Percentiles rank a stretch among this genome's conserved stretches.
phyloP scores from a whole-genome alignment of 2,329 filamentous ascomycete genomes.

The Pezicula neosporulosa region DNA sequence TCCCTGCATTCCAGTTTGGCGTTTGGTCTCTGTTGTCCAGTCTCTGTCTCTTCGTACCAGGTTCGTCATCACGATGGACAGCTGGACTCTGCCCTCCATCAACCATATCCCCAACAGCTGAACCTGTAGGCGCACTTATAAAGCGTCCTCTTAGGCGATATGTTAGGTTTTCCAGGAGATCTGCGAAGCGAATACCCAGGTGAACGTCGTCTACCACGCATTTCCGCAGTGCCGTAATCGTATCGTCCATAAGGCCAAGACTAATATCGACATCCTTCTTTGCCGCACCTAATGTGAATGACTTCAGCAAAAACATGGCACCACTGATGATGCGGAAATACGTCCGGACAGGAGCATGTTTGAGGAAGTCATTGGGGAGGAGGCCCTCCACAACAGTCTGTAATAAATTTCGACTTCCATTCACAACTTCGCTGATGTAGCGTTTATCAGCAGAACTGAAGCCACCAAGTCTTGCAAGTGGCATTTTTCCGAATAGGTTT shows the following conservation, averaged over 20 bases:
- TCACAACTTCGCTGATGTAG: slow-evolving; percentile 73
- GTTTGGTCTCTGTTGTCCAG: slow-evolving; percentile 17
- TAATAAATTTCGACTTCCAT: slow-evolving; percentile 73
- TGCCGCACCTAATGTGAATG: slow-evolving; percentile 76
- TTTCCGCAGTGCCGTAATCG: slow-evolving; percentile 69
- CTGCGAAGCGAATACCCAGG: slow-evolving; percentile 78
- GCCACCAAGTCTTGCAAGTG: slow-evolving; percentile 60
- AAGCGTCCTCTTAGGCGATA: slow-evolving; percentile 72
- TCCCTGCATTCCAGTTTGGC: slow-evolving; percentile 25
- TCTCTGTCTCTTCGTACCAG: slow-evolving; percentile 28
- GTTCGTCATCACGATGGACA: slow-evolving; percentile 21
- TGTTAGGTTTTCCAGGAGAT: slow-evolving; percentile 76
- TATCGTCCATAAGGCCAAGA: slow-evolving; percentile 71
- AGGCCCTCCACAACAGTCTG: slow-evolving; percentile 74
- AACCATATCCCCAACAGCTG: slow-evolving; percentile 23
- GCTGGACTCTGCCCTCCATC: slow-evolving; percentile 25
- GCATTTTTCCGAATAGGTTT: slow-evolving; percentile 61
- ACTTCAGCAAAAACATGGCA: slow-evolving; percentile 81
- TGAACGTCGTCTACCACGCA: slow-evolving; percentile 85
- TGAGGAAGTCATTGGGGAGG: slow-evolving; percentile 70
- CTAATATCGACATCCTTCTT: slow-evolving; percentile 75
- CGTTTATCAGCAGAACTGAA: slow-evolving; percentile 66
- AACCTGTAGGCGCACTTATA: slow-evolving; percentile 57
- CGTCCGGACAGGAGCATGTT: slow-evolving; percentile 78
- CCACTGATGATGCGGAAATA: slow-evolving; percentile 86